phyloP scores from a whole-genome alignment of 2,329 filamentous ascomycete species.

The Alternaria tenuissima region DNA sequence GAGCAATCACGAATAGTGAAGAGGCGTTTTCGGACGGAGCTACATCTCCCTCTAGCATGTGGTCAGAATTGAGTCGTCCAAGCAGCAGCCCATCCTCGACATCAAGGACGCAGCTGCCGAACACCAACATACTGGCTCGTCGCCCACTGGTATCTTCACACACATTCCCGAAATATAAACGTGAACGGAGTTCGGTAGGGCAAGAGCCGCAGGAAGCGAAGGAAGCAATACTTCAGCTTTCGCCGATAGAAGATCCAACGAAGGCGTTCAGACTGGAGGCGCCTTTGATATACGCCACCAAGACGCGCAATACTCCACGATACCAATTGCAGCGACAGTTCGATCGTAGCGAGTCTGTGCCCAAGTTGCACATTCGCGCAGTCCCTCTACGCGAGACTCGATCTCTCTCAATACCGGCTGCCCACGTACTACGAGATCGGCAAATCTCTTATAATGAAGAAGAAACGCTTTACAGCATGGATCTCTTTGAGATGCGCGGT shows the following conservation, averaged over 20 bases:
- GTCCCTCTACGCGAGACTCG: conserved; percentile 28
- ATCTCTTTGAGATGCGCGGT: conserved; percentile 30
- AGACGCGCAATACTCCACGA: conserved; percentile 25
- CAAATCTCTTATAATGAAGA: conserved; percentile 30
- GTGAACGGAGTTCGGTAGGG: not conserved
- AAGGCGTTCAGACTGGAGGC: conserved; percentile 24
- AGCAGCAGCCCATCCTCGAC: conserved; percentile 7
- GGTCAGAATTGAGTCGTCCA: conserved; percentile 5
- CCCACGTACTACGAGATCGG: conserved; percentile 1
- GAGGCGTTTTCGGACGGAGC: not conserved
- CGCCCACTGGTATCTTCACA: not conserved
- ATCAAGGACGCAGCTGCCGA: not conserved
- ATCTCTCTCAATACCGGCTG: conserved; percentile 17
- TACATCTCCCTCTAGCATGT: conserved; percentile 8
- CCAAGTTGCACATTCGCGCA: conserved; percentile 28
- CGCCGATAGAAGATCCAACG: conserved; percentile 23
- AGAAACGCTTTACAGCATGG: conserved; percentile 31
- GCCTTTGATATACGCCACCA: conserved; percentile 30
- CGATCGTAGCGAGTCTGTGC: conserved; percentile 15
- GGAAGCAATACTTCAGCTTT: conserved; percentile 18
- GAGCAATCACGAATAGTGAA: not conserved
- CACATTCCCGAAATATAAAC: not conserved
- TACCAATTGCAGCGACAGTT: conserved; percentile 34
- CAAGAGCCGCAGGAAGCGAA: not conserved
- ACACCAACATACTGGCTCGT: not conserved